These are phyloP conservation scores for Nicotiana paniculata DNA, from an alignment of 257 asterid species.

Conservation along the genomic window DNA sequence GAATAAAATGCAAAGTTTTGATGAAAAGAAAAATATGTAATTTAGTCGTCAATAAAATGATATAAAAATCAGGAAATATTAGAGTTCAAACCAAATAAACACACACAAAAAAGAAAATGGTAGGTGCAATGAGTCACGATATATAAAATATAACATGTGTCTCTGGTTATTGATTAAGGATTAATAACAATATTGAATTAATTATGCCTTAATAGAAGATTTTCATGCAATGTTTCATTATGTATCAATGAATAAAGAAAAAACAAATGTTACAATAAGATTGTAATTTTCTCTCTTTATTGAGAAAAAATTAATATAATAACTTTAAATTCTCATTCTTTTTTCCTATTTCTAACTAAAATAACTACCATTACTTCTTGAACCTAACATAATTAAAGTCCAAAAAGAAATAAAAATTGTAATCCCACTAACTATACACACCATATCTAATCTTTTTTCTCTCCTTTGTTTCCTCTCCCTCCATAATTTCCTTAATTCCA, in stretches of 20 bases:
- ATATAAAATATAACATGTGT: too few species aligned
- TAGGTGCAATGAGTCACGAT: too few species aligned
- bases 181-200: too few species aligned
- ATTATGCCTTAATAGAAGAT: not conserved
- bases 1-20: too few species aligned
- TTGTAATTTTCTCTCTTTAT: not conserved
- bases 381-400: slow-evolving; percentile 24
- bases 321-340: not conserved
- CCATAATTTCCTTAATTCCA: slow-evolving; percentile 26
- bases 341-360: not conserved
- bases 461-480: slow-evolving; percentile 34
- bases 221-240: not conserved
- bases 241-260: not conserved
- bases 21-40: too few species aligned
- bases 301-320: not conserved
- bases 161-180: too few species aligned
- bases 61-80: not conserved
- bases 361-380: not conserved
- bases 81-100: too few species aligned
- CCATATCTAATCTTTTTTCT: slow-evolving; percentile 47
- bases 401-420: slow-evolving; percentile 42
- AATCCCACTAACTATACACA: slow-evolving; percentile 33
- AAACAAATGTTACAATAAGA: not conserved
- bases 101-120: too few species aligned
- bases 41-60: not conserved